Base-by-base conservation (phyloP, 2,329 filamentous ascomycete species). In the Monosporascus sp. region DNA sequence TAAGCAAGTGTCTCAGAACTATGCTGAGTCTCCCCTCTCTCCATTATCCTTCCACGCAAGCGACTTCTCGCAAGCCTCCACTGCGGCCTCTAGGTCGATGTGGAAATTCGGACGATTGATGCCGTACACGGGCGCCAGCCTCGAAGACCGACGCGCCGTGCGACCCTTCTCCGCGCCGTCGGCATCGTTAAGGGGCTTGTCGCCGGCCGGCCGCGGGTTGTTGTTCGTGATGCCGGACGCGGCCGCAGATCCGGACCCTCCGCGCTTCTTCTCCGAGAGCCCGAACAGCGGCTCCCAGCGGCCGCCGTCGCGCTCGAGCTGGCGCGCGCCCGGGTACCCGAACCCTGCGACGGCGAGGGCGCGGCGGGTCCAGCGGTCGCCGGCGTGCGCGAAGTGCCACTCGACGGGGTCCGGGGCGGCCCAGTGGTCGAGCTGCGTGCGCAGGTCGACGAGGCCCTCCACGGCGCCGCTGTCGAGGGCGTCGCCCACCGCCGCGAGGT, bases 261-360 rank as follows among this genome's bases (percentile, higher is more conserved):
- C 31, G 31, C 9, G 31, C 11, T 35, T 35, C 7, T 64, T 56
- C 2, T 58, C 53, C 2, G 65, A 61, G 3, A 63, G 54, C 4
- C 55, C 54, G 50, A 67, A 59, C 5, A 53, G 44, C 15, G 54
- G 55, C 25, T 57, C 54, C 56, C 52, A 55, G 2, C 24, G 54
- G 2, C 27, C 31, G 38, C 18, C 38, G 38, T 41, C 38, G 17
- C 38, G 24, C 20, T 41, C 45, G 41, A 57, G n/a, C 35, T 49
- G 18, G 17, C 15, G 6, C 11, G 49, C 39, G 48, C 53, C 48
- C 1, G 68, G 75, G 51, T 71, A 76, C 0, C 82, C 82, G 54
- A 85, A 85, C 0, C 82, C 82, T 1, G 77, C 78, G 0, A 73
- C 73, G 1, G 79, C 74, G 0, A 85, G 74, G 0, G 81, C 79